A percentile compares a stretch with the other conserved stretches of the same genome.
Evolutionary conservation across 1,139 yeast species (phyloP).

Genomic region (Pichia sp.): DNA sequence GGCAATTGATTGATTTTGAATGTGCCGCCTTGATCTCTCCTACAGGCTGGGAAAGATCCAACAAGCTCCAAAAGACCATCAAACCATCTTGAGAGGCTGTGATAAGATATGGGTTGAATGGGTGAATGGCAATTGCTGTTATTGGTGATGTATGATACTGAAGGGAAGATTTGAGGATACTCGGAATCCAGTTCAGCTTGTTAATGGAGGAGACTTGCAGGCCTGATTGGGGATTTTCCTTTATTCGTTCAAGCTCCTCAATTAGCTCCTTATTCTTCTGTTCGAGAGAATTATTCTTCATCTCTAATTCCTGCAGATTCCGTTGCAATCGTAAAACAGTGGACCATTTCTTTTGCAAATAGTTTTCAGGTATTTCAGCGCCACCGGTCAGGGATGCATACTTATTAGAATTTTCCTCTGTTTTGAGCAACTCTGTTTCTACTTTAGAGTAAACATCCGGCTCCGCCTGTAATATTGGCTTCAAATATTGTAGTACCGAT

Average conservation of each 20-base stretch:
- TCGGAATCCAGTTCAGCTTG: conserved; percentile 66
- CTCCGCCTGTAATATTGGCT: conserved; percentile 6
- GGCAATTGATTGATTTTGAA: conserved; percentile 57
- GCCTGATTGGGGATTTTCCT: not conserved
- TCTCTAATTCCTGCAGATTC: conserved; percentile 53
- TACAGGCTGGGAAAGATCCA: conserved; percentile 63
- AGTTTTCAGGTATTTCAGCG: conserved; percentile 31
- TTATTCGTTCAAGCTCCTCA: not conserved
- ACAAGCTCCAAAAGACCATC: conserved; percentile 63
- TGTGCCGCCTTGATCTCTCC: conserved; percentile 63
- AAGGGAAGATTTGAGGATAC: conserved; percentile 41
- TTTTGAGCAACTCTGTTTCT: conserved; percentile 1
- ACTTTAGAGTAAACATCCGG: conserved; percentile 3
- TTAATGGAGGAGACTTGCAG: not conserved
- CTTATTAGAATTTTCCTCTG: not conserved
- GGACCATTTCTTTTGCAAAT: conserved; percentile 84
- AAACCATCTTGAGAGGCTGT: conserved; percentile 73
- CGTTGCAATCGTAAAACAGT: conserved; percentile 77
- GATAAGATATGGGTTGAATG: conserved; percentile 55
- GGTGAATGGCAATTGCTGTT: conserved; percentile 65
- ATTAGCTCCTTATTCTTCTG: conserved; percentile 16
- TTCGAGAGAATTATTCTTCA: conserved; percentile 19
- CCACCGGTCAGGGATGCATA: not conserved
- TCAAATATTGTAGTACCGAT: conserved; percentile 15
- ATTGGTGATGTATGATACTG: conserved; percentile 55